Evolutionary conservation across 148 eudicot species (phyloP).

Genomic region (Chenopodium album): DNA sequence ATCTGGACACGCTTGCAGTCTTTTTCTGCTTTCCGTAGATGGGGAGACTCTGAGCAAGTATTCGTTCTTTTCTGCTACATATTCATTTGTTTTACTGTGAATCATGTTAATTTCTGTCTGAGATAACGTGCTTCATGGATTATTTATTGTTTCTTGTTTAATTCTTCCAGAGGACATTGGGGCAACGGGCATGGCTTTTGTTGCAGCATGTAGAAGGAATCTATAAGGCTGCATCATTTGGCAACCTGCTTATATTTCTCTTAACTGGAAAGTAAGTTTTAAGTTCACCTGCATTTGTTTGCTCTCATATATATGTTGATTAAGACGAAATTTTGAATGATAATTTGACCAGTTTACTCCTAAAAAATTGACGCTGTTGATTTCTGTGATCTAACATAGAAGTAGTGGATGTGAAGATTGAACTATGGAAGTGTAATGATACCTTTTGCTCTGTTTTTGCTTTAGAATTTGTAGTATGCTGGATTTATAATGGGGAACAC

Average conservation of each 20-base stretch:
- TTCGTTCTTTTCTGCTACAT: slow-evolving; percentile 10
- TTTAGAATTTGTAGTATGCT: background rate
- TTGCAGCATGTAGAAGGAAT: slow-evolving; percentile 88
- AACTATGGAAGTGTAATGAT: background rate
- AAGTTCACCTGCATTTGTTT: background rate
- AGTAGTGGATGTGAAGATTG: slow-evolving; percentile 2
- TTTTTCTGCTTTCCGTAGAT: slow-evolving; percentile 92
- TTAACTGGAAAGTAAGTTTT: slow-evolving; percentile 77
- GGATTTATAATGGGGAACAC: background rate
- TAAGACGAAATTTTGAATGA: background rate
- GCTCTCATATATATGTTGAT: background rate
- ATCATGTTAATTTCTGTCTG: background rate
- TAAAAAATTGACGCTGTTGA: background rate
- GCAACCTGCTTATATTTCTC: slow-evolving; percentile 86
- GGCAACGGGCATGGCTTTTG: slow-evolving; percentile 80
- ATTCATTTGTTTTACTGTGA: slow-evolving; percentile 3
- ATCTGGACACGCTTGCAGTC: slow-evolving; percentile 89
- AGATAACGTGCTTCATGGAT: background rate
- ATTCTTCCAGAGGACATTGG: slow-evolving; percentile 61
- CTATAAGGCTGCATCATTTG: slow-evolving; percentile 85
- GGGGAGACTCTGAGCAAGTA: slow-evolving; percentile 98
- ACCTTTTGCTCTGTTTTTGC: background rate
- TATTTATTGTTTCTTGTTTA: background rate
- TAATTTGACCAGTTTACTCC: background rate
- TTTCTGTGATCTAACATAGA: background rate